Evolutionary conservation across 2,329 filamentous ascomycete species (phyloP), one percentile per base, ranked within the genome.

Genomic region (Ophiostoma novo-ulmi): DNA sequence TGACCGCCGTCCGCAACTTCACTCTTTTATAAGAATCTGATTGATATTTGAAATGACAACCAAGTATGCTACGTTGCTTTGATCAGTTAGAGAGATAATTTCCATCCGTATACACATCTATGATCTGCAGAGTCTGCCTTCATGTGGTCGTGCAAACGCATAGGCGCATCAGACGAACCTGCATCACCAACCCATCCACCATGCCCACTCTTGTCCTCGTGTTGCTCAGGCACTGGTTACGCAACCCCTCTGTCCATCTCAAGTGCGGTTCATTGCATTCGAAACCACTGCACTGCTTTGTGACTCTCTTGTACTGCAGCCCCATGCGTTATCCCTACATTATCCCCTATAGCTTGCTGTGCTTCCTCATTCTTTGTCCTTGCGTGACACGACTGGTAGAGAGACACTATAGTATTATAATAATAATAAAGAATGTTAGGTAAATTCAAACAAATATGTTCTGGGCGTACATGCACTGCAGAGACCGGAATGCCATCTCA

Each of bases 321-420:
- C 11, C 61, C 6, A 20, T 65, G 63, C 20, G 41, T 6, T 38
- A 17, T 14, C 44, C 44, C 17, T 48, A 20, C 44, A 48, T 20
- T 63, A 22, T 35, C 3, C 63, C 63, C 63, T 22, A 64, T 26
- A n/a, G 8, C 35, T 36, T 26, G 63, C 36, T 65, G 63, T 65
- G 63, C n/a, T 65, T 65, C 63, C 63, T 65, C 35, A 38, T 65
- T 36, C 36, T 65, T 65, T 65, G 63, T 65, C 63, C 63, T 65
- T 65, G n/a, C 63, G 63, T 65, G 20, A 39, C 63, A 65, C 63
- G 17, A 39, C 36, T 35, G 61, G 26, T 22, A 17, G 26, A 26
- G 13, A 17, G 22, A 26, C 22, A 8, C 35, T 31, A 35, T 17
- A 22, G 1, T 10, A 8, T n/a, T n/a, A 5, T 13, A 48, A 58